A percentile compares a stretch with the other conserved stretches of the same genome.
Conservation (phyloP, 768 basidiomycete species). For the Dacryopinax primogenitus region DNA sequence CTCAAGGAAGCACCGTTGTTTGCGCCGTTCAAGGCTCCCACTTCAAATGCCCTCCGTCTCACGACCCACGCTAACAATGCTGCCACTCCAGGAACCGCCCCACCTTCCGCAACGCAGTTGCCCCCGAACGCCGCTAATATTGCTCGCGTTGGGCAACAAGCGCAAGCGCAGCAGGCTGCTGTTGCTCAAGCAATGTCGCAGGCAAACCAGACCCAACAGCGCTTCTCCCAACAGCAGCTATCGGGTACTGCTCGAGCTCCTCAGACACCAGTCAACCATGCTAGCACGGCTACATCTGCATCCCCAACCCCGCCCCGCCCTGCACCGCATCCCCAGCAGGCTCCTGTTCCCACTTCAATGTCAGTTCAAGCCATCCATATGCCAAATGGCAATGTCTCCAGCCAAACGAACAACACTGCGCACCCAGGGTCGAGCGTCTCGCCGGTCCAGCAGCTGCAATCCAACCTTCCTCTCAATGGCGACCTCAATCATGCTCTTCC, state of each 20-base stretch:
- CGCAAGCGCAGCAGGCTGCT: neutral
- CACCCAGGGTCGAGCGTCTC: neutral
- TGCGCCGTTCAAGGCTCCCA: neutral
- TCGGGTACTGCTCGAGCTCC: neutral
- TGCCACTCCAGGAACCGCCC: neutral
- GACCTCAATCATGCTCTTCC: neutral
- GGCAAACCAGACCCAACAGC: neutral
- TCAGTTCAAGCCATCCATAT: neutral
- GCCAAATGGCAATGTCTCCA: neutral
- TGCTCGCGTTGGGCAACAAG: neutral
- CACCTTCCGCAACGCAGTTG: neutral
- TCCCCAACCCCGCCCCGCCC: conserved; percentile 1
- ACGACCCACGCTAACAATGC: conserved; percentile 1
- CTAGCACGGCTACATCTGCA: neutral
- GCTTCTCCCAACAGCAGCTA: neutral
- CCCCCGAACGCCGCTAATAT: neutral
- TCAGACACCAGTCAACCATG: neutral
- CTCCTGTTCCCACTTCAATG: neutral
- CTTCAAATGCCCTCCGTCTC: neutral
- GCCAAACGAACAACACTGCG: neutral
- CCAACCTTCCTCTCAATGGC: neutral
- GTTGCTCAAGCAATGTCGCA: conserved; percentile 7
- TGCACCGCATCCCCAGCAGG: neutral
- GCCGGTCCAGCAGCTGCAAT: neutral
- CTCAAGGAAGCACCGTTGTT: conserved; percentile 2